Conservation (phyloP, 305 asterid species). For the Solanum hybrid region DNA sequence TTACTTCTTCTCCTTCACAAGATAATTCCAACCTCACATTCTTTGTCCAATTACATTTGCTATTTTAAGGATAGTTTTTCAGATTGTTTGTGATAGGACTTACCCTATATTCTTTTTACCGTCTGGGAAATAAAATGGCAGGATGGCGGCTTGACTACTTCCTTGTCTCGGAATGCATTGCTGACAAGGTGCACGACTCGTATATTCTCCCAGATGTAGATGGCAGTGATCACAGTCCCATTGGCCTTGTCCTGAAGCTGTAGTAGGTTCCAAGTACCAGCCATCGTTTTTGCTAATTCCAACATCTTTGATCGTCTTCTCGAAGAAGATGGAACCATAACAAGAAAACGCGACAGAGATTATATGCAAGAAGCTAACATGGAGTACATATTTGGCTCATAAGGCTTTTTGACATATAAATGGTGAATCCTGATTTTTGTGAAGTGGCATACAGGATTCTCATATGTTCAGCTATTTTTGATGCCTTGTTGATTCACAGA, state of each 20-base stretch:
- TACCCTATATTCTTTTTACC: background rate
- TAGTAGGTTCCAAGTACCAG: conserved; percentile 30
- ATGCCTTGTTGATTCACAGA: background rate
- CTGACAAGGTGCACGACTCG: conserved; percentile 67
- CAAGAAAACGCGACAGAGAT: background rate
- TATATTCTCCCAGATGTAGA: conserved; percentile 76
- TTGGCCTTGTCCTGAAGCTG: conserved; percentile 72
- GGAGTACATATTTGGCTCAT: background rate
- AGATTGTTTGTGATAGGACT: background rate
- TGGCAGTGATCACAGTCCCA: conserved; percentile 88
- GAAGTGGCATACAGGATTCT: background rate
- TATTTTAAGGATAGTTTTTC: background rate
- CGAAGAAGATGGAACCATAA: background rate
- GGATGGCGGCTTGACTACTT: conserved; percentile 98
- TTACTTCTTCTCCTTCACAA: background rate
- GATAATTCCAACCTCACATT: background rate
- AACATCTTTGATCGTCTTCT: background rate
- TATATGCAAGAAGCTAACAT: background rate
- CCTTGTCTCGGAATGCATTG: conserved; percentile 67
- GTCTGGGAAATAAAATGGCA: conserved; percentile 4
- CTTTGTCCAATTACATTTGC: background rate
- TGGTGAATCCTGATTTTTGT: background rate
- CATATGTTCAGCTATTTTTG: background rate
- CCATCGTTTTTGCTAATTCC: background rate
- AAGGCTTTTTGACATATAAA: background rate